These are phyloP conservation scores for Magnusiomyces suaveolens DNA, from an alignment of 1,139 yeast genomes.

Conservation along the genomic window DNA sequence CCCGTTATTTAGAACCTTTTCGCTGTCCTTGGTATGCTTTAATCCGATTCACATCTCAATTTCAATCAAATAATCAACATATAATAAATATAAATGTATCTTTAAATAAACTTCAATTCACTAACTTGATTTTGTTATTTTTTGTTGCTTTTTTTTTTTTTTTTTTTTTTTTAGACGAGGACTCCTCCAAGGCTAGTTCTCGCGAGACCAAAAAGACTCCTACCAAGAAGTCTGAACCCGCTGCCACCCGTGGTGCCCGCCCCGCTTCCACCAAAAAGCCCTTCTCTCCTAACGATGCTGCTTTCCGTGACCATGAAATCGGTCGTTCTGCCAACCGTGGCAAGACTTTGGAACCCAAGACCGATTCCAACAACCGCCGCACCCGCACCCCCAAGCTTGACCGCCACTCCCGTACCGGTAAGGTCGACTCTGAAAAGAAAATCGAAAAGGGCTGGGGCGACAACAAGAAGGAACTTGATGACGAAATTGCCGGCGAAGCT, in stretches of 20 bases:
- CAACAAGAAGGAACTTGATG: constrained; percentile 47
- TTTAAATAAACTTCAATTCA: too few relatives aligned
- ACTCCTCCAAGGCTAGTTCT: constrained; percentile 36
- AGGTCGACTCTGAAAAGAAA: constrained; percentile 78
- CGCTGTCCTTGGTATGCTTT: constrained; percentile 22
- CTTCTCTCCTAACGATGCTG: constrained; percentile 80
- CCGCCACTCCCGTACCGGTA: constrained; percentile 63
- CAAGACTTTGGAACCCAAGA: constrained; percentile 50
- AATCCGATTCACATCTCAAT: not conserved
- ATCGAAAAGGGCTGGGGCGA: constrained; percentile 81
- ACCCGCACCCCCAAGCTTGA: constrained; percentile 33
- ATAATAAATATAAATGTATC: not conserved
- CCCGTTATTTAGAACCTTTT: constrained; percentile 24
- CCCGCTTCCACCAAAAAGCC: constrained; percentile 39
- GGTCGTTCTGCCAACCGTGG: constrained; percentile 57
- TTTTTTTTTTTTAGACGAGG: constrained; percentile 48
- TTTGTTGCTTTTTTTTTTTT: too few relatives aligned
- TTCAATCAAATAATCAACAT: not conserved
- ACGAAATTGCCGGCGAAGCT: constrained; percentile 53
- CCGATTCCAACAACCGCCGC: constrained; percentile 40
- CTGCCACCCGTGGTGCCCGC: constrained; percentile 47
- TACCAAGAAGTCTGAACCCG: constrained; percentile 77
- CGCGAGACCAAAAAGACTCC: constrained; percentile 83
- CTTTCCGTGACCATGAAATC: constrained; percentile 60
- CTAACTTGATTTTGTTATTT: too few relatives aligned